Base-by-base conservation (phyloP, 2,329 filamentous ascomycete species). In the Stagonosporopsis tanaceti region DNA sequence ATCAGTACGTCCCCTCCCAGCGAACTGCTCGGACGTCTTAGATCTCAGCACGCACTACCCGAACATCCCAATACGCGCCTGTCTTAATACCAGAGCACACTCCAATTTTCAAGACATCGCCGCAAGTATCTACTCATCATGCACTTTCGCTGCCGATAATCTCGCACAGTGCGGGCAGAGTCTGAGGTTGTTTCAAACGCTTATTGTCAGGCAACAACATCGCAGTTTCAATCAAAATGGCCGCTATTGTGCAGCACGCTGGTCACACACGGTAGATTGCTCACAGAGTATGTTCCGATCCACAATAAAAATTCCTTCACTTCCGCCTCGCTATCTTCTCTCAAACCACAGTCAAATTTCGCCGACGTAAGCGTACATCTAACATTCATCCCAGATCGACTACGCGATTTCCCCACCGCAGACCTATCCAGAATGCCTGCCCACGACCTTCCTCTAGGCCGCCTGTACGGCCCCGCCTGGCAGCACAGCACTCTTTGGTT, bases 391-490 rank as follows among this genome's bases (percentile, higher is more conserved):
- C 6, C 27, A 28, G 6, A 28, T 11, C 27, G 9, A 28, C 9
- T 11, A 28, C 27, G 9, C 4, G 2, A 6, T 11, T 7, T 28
- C 6, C 2, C 9, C 2, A 28, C 9, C 27, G 9, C 27, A 7
- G 2, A 28, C 27, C 6, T 4, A 11, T 6, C 27, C 9, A 28
- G 6, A 35, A 53, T 53, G 42, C 30, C 42, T 2, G 4, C 42
- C 5, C 41, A 25, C 24, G 42, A 27, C 28, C 17, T 53, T 14
- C 50, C 50, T 11, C 22, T 53, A n/a, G 35, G 37, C 15, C 42
- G 50, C n/a, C 42, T 53, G 12, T 53, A 53, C 35, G 50, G 50
- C 17, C 42, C 42, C 22, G 41, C n/a, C 15, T 53, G 50, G 50
- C 32, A 47, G 7, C 22, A 53, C 37, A 22, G 17, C 14, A 17